Evolutionary conservation across 306 rosid species (phyloP).

Genomic region (Fragaria iinumae): DNA sequence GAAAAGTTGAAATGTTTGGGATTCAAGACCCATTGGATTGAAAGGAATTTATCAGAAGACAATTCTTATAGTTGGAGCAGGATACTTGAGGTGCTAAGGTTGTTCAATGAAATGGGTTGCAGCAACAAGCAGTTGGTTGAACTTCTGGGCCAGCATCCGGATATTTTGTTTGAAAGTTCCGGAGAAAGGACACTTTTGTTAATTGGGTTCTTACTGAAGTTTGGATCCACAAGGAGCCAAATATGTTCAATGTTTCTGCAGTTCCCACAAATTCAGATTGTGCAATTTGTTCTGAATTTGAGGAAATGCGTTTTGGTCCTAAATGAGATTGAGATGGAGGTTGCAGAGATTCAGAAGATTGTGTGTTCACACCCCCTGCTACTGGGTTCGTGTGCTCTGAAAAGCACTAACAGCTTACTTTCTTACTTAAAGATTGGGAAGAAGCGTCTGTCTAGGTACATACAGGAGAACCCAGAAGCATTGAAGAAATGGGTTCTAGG

Average conservation of each 20-base stretch:
- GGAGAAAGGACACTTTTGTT: conserved; percentile 51
- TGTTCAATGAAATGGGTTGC: conserved; percentile 44
- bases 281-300: conserved; percentile 52
- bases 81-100: conserved; percentile 43
- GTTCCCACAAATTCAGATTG: conserved; percentile 51
- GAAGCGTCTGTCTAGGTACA: conserved; percentile 42
- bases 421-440: conserved; percentile 56
- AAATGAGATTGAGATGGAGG: conserved; percentile 58
- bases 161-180: conserved; percentile 58
- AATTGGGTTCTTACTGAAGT: conserved; percentile 56
- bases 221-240: conserved; percentile 50
- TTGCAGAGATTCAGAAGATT: conserved; percentile 49
- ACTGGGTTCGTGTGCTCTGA: conserved; percentile 56
- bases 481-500: conserved; percentile 65
- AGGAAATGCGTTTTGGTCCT: conserved; percentile 44
- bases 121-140: conserved; percentile 40
- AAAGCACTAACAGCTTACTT: conserved; percentile 51
- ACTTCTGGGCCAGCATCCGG: conserved; percentile 36
- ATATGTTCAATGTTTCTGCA: conserved; percentile 44
- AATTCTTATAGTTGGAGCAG: conserved; percentile 57
- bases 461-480: conserved; percentile 60
- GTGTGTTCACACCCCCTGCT: conserved; percentile 43
- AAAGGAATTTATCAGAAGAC: conserved; percentile 36
- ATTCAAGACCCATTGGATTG: conserved; percentile 48
- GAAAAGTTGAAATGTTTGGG: conserved; percentile 48